Percentiles rank a stretch among this genome's conserved stretches.
Evolutionary conservation across 805 yeast species (phyloP).

Genomic region (Candida xiaguanensis): DNA sequence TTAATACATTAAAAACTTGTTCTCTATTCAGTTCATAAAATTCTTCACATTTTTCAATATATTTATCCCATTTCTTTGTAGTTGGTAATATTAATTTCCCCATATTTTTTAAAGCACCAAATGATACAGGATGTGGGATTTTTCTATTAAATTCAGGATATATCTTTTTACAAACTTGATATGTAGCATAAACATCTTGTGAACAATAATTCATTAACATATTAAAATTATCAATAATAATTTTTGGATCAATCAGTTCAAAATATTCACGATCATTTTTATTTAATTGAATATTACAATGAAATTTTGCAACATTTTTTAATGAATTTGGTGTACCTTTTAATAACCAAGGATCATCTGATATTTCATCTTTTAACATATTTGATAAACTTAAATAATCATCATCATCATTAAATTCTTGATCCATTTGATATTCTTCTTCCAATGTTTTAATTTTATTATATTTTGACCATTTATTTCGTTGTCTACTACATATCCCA

Average conservation of each 20-base stretch:
- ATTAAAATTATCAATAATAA: slow-evolving; percentile 54
- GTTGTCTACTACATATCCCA: slow-evolving; percentile 91
- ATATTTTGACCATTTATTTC: slow-evolving; percentile 71
- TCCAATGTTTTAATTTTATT: slow-evolving; percentile 31
- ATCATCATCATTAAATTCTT: slow-evolving; percentile 9
- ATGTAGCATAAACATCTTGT: slow-evolving; percentile 74
- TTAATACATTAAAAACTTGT: slow-evolving; percentile 56
- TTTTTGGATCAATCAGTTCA: slow-evolving; percentile 48
- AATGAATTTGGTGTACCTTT: slow-evolving; percentile 76
- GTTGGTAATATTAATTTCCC: slow-evolving; percentile 79
- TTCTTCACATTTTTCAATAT: slow-evolving; percentile 64
- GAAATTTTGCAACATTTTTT: slow-evolving; percentile 73
- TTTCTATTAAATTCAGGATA: slow-evolving; percentile 63
- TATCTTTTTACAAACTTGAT: slow-evolving; percentile 59
- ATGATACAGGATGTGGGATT: slow-evolving; percentile 92
- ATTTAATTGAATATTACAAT: slow-evolving; percentile 65
- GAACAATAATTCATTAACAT: slow-evolving; percentile 78
- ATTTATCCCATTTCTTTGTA: slow-evolving; percentile 65
- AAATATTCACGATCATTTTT: slow-evolving; percentile 69
- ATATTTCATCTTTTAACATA: slow-evolving; percentile 2
- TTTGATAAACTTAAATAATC: not conserved
- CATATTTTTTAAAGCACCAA: slow-evolving; percentile 77
- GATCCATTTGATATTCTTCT: slow-evolving; percentile 21
- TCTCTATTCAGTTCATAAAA: slow-evolving; percentile 57
- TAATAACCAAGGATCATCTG: slow-evolving; percentile 82